A percentile compares a stretch with the other conserved stretches of the same genome.
These are phyloP conservation scores for Beauveria rudraprayagi DNA, from an alignment of 2,329 filamentous ascomycete genomes.

Conservation along the genomic window DNA sequence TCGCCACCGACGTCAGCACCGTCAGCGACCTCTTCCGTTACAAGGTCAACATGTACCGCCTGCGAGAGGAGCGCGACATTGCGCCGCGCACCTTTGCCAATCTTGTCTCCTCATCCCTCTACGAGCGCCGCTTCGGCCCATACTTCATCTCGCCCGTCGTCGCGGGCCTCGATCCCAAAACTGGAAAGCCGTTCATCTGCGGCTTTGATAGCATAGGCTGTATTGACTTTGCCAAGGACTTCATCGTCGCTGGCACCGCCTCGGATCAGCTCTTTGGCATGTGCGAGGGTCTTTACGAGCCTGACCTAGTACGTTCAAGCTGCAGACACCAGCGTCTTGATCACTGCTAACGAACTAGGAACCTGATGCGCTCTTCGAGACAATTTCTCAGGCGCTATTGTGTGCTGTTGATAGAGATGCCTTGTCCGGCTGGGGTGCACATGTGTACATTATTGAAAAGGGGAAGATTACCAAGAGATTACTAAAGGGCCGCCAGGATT, in stretches of 20 bases:
- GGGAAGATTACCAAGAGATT: slow-evolving; percentile 99
- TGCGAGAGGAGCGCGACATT: slow-evolving; percentile 96
- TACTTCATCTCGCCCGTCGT: slow-evolving; percentile 95
- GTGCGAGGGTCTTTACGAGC: slow-evolving; percentile 96
- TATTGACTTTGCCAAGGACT: slow-evolving; percentile 99
- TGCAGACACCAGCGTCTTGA: slow-evolving; percentile 14
- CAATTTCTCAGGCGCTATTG: slow-evolving; percentile 88
- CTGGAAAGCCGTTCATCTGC: slow-evolving; percentile 93
- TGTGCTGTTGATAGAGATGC: slow-evolving; percentile 97
- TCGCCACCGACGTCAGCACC: slow-evolving; percentile 91
- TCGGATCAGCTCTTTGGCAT: slow-evolving; percentile 98
- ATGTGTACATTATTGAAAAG: slow-evolving; percentile 99
- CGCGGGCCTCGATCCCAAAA: slow-evolving; percentile 90
- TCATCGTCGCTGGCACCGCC: slow-evolving; percentile 94
- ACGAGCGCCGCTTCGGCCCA: slow-evolving; percentile 92
- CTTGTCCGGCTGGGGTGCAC: slow-evolving; percentile 93
- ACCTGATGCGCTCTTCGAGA: slow-evolving; percentile 95
- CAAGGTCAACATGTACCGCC: slow-evolving; percentile 99
- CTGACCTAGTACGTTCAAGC: slow-evolving; percentile 66
- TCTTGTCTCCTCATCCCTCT: slow-evolving; percentile 81
- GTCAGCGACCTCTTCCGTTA: slow-evolving; percentile 97
- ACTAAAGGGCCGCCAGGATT: slow-evolving; percentile 96
- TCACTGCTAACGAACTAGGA: slow-evolving; percentile 38
- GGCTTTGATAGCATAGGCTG: slow-evolving; percentile 98
- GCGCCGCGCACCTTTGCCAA: slow-evolving; percentile 93